phyloP scores from a whole-genome alignment of 2,329 filamentous ascomycete species.

The Shiraia sp. region DNA sequence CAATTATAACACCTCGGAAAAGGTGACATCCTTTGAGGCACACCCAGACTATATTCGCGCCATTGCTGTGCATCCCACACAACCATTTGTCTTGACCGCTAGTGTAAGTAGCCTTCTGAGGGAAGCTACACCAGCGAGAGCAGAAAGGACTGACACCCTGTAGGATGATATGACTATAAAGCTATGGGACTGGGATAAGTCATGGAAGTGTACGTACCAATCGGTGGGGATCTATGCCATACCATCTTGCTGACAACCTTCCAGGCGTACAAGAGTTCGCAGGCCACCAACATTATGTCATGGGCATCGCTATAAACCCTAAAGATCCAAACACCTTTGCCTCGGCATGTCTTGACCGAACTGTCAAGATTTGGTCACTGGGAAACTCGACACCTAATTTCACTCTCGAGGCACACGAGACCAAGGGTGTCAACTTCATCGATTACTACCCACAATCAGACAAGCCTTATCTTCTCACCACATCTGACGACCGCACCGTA shows the following conservation, averaged over 20 bases:
- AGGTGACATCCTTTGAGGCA: slow-evolving; percentile 95
- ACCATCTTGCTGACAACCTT: slow-evolving; percentile 22
- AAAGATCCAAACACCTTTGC: slow-evolving; percentile 82
- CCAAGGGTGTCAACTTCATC: slow-evolving; percentile 96
- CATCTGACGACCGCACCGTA: slow-evolving; percentile 92
- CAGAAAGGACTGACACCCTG: slow-evolving; percentile 19
- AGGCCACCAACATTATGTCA: slow-evolving; percentile 94
- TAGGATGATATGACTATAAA: slow-evolving; percentile 66
- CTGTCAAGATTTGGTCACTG: slow-evolving; percentile 97
- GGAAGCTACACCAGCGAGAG: slow-evolving; percentile 13
- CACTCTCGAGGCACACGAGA: slow-evolving; percentile 94
- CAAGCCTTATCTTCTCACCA: slow-evolving; percentile 88
- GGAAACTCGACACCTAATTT: slow-evolving; percentile 94
- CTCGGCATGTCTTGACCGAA: slow-evolving; percentile 92
- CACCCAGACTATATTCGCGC: slow-evolving; percentile 98
- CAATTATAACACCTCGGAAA: slow-evolving; percentile 99
- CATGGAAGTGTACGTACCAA: slow-evolving; percentile 75
- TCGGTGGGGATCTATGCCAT: not conserved
- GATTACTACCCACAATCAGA: slow-evolving; percentile 77
- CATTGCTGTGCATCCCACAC: slow-evolving; percentile 91
- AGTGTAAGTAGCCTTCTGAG: slow-evolving; percentile 52
- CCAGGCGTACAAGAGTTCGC: slow-evolving; percentile 83
- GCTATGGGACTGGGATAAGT: slow-evolving; percentile 98
- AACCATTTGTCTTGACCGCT: slow-evolving; percentile 93
- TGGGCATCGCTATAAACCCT: slow-evolving; percentile 95